These are phyloP conservation scores for Pseudogymnoascus sp. DNA, from an alignment of 2,329 filamentous ascomycete genomes.

Conservation along the genomic window DNA sequence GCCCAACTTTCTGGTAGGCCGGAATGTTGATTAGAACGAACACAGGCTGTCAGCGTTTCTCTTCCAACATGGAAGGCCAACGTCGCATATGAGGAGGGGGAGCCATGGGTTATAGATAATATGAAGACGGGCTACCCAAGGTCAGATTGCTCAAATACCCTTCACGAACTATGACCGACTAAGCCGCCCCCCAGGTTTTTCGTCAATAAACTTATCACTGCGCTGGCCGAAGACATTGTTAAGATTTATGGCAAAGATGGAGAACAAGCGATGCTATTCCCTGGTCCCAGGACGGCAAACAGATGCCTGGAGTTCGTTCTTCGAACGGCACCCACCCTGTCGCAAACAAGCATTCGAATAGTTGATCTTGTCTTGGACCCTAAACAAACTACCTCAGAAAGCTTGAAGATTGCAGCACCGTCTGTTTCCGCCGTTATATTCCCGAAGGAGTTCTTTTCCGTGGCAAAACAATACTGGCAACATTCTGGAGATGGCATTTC, in stretches of 20 bases:
- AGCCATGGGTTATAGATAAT: conserved; percentile 74
- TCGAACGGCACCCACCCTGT: conserved; percentile 46
- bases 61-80: conserved; percentile 89
- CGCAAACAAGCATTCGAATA: conserved; percentile 42
- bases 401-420: conserved; percentile 49
- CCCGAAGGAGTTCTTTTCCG: conserved; percentile 54
- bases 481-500: conserved; percentile 90
- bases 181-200: conserved; percentile 63
- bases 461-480: conserved; percentile 96
- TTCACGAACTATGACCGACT: conserved; percentile 12
- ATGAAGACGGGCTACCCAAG: conserved; percentile 89
- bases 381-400: conserved; percentile 42
- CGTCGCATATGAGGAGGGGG: conserved; percentile 87
- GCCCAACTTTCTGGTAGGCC: conserved; percentile 5
- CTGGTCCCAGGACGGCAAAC: conserved; percentile 59
- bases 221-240: conserved; percentile 62
- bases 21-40: conserved; percentile 5
- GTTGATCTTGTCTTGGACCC: conserved; percentile 58
- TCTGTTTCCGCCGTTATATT: conserved; percentile 65
- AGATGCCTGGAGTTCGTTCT: conserved; percentile 69
- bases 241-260: conserved; percentile 52
- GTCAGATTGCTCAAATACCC: conserved; percentile 37
- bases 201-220: conserved; percentile 74
- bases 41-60: conserved; percentile 87
- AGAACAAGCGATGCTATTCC: conserved; percentile 74